Percentiles rank a stretch among this genome's conserved stretches.
Evolutionary conservation across 495 filamentous ascomycete species (phyloP).

Genomic region (Talaromyces stipitatus): DNA sequence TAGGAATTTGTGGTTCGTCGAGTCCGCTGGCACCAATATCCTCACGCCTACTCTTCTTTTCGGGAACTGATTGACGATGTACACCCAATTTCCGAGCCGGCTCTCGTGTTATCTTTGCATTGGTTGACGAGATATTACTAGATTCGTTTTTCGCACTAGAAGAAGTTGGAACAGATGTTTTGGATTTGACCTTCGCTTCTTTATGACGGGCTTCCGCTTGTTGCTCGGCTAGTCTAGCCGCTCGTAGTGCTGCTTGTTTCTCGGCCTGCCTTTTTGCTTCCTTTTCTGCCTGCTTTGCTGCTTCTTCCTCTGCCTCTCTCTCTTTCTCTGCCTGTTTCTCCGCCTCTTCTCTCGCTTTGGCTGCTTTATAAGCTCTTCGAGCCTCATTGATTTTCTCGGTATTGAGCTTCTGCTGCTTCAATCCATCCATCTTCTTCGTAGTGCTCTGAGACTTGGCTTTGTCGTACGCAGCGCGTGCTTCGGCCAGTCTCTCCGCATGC

Average conservation of each 20-base stretch:
- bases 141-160: background rate
- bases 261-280: background rate
- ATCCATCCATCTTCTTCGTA: background rate
- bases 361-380: conserved; percentile 5
- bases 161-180: background rate
- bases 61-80: background rate
- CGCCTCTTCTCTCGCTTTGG: conserved; percentile 1
- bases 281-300: background rate
- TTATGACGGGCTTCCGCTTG: background rate
- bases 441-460: conserved; percentile 1
- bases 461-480: conserved; percentile 6
- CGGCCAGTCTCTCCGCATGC: conserved; percentile 5
- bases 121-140: background rate
- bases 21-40: too few relatives aligned
- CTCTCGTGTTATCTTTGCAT: background rate
- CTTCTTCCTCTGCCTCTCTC: background rate
- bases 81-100: background rate
- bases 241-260: background rate
- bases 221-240: background rate
- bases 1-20: background rate
- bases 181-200: background rate
- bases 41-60: background rate
- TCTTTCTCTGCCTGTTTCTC: background rate
- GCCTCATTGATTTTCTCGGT: conserved; percentile 5
- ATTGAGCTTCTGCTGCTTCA: conserved; percentile 2